Base-by-base conservation (phyloP, 164 flowering plant species). In the Houttuynia cordata region DNA sequence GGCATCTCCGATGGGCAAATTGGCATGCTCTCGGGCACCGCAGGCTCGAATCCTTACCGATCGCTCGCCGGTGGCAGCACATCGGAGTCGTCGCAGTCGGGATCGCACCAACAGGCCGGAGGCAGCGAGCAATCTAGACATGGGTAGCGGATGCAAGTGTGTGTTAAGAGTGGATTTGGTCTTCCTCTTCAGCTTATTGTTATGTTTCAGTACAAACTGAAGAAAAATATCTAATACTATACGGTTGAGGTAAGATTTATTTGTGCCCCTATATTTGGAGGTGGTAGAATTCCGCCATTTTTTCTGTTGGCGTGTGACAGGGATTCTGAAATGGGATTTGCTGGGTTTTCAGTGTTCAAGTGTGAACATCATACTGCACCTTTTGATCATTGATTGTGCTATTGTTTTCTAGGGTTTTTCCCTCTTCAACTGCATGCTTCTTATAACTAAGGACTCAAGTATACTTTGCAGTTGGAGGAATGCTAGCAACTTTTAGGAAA, bases 111-210 rank as follows among this genome's bases (percentile, higher is more conserved):
- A 51, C 82, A 75, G 21, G 79, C 75, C 40, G 80, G 80, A 8
- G 78, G 77, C 55, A 90, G 83, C 61, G 79, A 83, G 53, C 87
- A 78, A 18, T 86, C 82, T n/a, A 65, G 77, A 13, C 67, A 75
- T 1, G 64, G 68, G 50, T 60, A 80, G 76, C 60, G 78, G 74
- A 56, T 45, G 60, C 19, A 58, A 15, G 10, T 6, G 60, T n/a
- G 22, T 58, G 18, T 41, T n/a, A 40, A 30, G 59, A 25, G 20
- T 56, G 40, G 18, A 21, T 40, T 6, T 10, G n/a, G 22, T 18
- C 14, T 39, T 13, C 23, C 22, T 19, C 13, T 17, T 42, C 49
- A 12, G 49, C 49, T 8, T 45, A 45, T 7, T 45, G 14, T 12
- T 45, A 45, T 12, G 49, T 45, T 45, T 45, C 15, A 17, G 12